Evolutionary conservation across 768 basidiomycete genomes (phyloP), one percentile per base, ranked within the genome.

Genomic region (Favolaschia claudopus): DNA sequence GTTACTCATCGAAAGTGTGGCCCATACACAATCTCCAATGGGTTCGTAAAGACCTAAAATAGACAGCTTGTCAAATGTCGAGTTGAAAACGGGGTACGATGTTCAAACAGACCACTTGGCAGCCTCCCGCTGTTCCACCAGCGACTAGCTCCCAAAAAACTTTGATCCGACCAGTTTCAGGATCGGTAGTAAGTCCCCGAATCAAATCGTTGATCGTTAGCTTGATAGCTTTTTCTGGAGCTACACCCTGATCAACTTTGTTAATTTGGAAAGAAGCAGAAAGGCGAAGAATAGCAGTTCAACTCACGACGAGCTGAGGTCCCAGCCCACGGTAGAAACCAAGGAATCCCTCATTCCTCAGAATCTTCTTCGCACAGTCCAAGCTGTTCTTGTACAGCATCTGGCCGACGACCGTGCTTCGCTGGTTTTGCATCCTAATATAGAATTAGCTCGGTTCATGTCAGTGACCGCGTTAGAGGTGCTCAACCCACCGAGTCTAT

Each of bases 251-350:
- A 28, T 44, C 49, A 43, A 31, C 14, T 33, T 22, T 38, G 28
- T 40, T 57, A 34, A 34, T n/a, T 51, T 50, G 10, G 19, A 33
- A 34, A 34, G 5, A 27, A 45, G 28, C 0, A 36, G 54, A 28
- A 38, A 33, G 12, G 13, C 29, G 29, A 27, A 22, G n/a, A n/a
- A n/a, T n/a, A n/a, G n/a, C 34, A 19, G 14, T 24, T 14, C 15
- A 27, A 73, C 81, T 66, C 69, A 93, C 96, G 65, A 99, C 82
- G 42, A 99, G 82, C 68, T 99, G 97, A 34, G 97, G 96, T 9
- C 94, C 91, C 42, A 99, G 84, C 28, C 97, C 97, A 28, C 96
- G 89, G 76, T 99, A 99, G 76, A 99, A 99, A n/a, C 97, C 97
- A 0, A 85, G 31, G 68, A 94, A 83, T 17, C 97, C 97, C 77